Base-by-base conservation (phyloP, 2,329 filamentous ascomycete species). In the Aspergillus japonicus region DNA sequence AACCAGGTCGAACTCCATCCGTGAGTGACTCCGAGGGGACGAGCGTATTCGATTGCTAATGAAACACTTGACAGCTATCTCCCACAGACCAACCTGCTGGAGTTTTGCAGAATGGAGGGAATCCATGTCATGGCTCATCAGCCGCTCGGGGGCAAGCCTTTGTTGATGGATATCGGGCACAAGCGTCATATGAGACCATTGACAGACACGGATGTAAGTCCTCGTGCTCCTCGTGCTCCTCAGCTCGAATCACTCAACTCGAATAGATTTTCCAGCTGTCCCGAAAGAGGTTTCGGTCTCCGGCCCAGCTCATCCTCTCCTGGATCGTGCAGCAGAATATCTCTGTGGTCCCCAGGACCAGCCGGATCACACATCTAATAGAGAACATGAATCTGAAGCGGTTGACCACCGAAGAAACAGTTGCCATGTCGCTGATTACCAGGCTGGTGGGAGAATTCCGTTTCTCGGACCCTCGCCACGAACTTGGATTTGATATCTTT, bases 1-100 rank as follows among this genome's bases (percentile, higher is more conserved):
- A 54, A 54, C 51, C 33, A 54, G 39, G 23, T 54, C 14, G 51
- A 54, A 29, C 19, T 44, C n/a, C 51, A 54, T 54, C 51, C 51
- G 51, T 54, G 19, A 39, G 51, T 35, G 21, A 31, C 5, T n/a
- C 33, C 6, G 12, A 16, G 33, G 33, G 12, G 0, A 6, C 3
- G 33, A 19, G 5, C 39, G 6, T 44, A 8, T 5, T 42, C 14
- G 39, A 19, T 19, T 7, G 6, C 8, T 5, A n/a, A 2, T 19
- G 19, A 1, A 44, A 10, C 5, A 14, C 16, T 50, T 2, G 12
- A 29, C n/a, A 50, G 48, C 3, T 50, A 50, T n/a, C n/a, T 50
- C 1, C 29, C 33, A n/a, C 51, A 54, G 24, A 39, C 16, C 11
- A 19, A 21, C 2, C 51, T 54, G 19, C n/a, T 47, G 8, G 24